phyloP scores from a whole-genome alignment of 208 protist genomes.

The Vickermania ingenoplastis region DNA sequence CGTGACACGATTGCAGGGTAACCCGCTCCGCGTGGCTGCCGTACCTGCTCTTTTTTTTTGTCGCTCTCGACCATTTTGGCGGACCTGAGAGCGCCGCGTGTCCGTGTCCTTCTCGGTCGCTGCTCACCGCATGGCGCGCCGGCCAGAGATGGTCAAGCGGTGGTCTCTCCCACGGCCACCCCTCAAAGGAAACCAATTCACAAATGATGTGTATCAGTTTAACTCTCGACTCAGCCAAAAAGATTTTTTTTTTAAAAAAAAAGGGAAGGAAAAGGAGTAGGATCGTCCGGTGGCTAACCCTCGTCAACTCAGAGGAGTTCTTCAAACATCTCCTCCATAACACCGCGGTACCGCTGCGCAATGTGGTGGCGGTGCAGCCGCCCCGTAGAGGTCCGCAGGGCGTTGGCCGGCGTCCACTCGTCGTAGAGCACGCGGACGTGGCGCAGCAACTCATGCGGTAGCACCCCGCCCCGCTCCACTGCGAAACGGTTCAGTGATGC shows the following conservation, averaged over 20 bases:
- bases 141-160: too few species aligned
- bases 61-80: too few species aligned
- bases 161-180: too few species aligned
- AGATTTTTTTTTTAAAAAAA: constrained; percentile 9
- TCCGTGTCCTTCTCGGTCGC: too few species aligned
- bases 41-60: too few species aligned
- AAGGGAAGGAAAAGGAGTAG: constrained; percentile 7
- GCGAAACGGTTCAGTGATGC: constrained; percentile 16
- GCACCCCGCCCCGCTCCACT: constrained; percentile 11
- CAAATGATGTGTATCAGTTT: too few species aligned
- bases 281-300: not conserved
- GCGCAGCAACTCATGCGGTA: constrained; percentile 16
- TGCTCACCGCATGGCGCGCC: too few species aligned
- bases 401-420: constrained; percentile 53
- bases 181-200: too few species aligned
- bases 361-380: constrained; percentile 42
- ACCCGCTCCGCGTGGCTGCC: too few species aligned
- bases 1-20: too few species aligned
- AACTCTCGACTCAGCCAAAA: not conserved
- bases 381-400: constrained; percentile 45
- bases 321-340: constrained; percentile 56
- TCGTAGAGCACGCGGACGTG: constrained; percentile 51
- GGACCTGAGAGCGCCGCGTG: too few species aligned
- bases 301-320: constrained; percentile 5
- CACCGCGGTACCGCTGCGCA: constrained; percentile 21